These are phyloP conservation scores for Tetradesmus obliquus DNA, from an alignment of 139 green algal species.

Conservation along the genomic window DNA sequence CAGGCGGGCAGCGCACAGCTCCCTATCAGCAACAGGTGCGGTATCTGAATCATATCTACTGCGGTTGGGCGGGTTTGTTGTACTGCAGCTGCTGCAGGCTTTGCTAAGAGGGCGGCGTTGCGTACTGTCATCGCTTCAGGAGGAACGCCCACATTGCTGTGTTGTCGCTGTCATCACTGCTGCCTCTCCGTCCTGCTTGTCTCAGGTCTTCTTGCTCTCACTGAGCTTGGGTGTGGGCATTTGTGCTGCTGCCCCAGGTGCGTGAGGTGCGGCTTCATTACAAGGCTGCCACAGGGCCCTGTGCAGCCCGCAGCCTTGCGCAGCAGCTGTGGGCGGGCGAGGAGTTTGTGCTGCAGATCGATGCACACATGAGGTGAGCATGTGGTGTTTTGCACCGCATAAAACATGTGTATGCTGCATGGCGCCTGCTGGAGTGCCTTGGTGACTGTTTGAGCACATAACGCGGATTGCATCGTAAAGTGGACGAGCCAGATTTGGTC, in stretches of 20 bases:
- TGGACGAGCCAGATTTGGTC: too few relatives aligned
- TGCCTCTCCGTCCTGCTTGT: too few relatives aligned
- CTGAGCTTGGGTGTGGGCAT: too few relatives aligned
- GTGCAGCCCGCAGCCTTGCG: conserved; percentile 71
- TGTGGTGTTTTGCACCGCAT: background rate
- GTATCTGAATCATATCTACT: background rate
- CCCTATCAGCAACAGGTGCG: conserved; percentile 29
- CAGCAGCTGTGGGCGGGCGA: conserved; percentile 78
- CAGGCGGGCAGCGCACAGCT: conserved; percentile 16
- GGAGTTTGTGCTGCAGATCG: conserved; percentile 82
- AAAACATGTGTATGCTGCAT: background rate
- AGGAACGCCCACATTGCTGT: background rate
- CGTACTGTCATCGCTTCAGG: background rate
- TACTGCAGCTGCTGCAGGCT: background rate
- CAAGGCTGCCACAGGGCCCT: conserved; percentile 72
- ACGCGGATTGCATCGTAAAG: too few relatives aligned
- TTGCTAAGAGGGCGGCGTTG: background rate
- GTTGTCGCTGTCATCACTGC: too few relatives aligned
- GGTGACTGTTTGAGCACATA: too few relatives aligned
- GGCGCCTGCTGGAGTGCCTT: too few relatives aligned
- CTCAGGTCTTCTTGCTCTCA: too few relatives aligned
- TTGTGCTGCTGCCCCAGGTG: conserved; percentile 52
- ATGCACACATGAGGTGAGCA: conserved; percentile 79
- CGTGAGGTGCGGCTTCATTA: conserved; percentile 67
- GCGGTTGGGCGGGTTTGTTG: background rate